These are phyloP conservation scores for Eucalyptus polyanthemos DNA, from an alignment of 345 rosid species.

Conservation along the genomic window DNA sequence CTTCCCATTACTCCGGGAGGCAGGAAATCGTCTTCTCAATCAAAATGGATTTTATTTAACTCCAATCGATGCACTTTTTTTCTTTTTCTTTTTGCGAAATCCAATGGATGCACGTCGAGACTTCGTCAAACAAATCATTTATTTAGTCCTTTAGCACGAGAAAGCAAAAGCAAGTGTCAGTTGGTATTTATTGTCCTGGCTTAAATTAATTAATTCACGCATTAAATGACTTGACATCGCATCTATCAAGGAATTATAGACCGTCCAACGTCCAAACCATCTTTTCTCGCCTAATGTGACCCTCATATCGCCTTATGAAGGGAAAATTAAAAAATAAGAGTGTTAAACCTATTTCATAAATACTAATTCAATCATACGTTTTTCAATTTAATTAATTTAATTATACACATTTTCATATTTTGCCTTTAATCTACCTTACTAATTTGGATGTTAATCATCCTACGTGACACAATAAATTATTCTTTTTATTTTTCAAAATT, in stretches of 20 bases:
- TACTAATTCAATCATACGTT: too few species aligned
- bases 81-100: background rate
- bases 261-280: background rate
- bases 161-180: background rate
- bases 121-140: background rate
- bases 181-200: background rate
- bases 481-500: too few species aligned
- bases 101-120: background rate
- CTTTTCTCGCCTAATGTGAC: background rate
- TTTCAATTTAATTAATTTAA: too few species aligned
- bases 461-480: fast-evolving
- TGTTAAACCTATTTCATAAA: too few species aligned
- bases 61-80: background rate
- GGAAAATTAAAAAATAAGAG: too few species aligned
- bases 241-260: background rate
- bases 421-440: too few species aligned
- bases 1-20: background rate
- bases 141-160: background rate
- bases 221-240: background rate
- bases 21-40: background rate
- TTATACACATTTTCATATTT: too few species aligned
- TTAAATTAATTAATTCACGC: background rate
- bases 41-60: background rate
- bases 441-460: fast-evolving
- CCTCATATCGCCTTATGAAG: background rate